Conservation (phyloP, 2,329 filamentous ascomycete genomes). For the Fusarium duplospermum region DNA sequence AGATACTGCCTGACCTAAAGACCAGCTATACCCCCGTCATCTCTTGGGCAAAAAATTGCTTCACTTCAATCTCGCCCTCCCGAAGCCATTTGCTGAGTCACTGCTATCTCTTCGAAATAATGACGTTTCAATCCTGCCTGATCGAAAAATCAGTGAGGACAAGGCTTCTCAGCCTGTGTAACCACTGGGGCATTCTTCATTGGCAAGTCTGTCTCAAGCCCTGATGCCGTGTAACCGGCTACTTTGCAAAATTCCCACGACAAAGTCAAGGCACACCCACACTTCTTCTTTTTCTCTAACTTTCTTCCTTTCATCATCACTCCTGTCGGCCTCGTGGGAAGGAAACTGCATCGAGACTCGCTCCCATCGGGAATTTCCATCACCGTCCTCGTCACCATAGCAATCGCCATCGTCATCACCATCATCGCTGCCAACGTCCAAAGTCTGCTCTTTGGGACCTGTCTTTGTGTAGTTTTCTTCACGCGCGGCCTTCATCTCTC, state of each 20-base stretch:
- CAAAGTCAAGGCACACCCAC: neutral
- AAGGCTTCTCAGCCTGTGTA: neutral
- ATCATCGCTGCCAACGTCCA: neutral
- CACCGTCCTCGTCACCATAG: neutral
- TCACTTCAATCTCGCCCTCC: too few species aligned
- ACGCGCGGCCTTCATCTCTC: neutral
- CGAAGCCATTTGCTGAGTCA: too few species aligned
- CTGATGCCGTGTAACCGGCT: neutral
- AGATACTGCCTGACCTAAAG: too few species aligned
- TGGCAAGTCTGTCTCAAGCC: neutral
- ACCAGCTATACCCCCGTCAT: too few species aligned
- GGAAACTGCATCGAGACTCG: neutral
- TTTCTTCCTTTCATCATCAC: neutral
- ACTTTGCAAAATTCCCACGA: neutral
- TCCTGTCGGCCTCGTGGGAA: neutral
- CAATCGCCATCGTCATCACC: neutral
- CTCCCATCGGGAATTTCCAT: neutral
- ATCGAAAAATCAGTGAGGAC: too few species aligned
- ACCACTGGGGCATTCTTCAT: neutral
- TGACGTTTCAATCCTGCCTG: too few species aligned
- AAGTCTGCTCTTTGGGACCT: neutral
- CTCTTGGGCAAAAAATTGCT: too few species aligned
- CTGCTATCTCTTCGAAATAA: too few species aligned
- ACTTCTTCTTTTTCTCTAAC: neutral
- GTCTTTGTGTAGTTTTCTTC: neutral